phyloP scores from a whole-genome alignment of 257 asterid genomes.

The Fraxinus cuspidata region DNA sequence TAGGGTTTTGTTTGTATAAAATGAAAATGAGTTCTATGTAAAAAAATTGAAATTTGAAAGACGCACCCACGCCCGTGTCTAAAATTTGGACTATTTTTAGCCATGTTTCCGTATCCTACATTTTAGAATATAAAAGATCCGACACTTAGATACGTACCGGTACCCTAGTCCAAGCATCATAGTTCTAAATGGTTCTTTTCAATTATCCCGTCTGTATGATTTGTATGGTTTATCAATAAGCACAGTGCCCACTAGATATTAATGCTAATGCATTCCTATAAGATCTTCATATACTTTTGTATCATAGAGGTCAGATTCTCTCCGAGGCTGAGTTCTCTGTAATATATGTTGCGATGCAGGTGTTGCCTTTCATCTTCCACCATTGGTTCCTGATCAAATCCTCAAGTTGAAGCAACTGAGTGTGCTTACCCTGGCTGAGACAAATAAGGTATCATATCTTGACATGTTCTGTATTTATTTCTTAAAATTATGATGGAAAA shows the following conservation, averaged over 20 bases:
- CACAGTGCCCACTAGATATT: conserved; percentile 2
- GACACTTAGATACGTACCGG: too few species aligned
- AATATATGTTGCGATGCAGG: conserved; percentile 44
- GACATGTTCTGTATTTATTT: conserved; percentile 8
- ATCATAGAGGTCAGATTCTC: conserved; percentile 5
- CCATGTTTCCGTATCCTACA: too few species aligned
- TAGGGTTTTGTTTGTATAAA: too few species aligned
- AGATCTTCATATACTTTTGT: conserved; percentile 5
- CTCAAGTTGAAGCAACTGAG: conserved; percentile 96
- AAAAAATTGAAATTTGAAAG: too few species aligned
- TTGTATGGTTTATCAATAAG: neutral
- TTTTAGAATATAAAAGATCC: too few species aligned
- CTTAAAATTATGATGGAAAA: conserved; percentile 7
- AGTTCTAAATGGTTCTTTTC: neutral
- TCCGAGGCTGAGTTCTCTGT: conserved; percentile 8
- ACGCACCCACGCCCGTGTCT: too few species aligned
- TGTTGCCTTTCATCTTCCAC: conserved; percentile 62
- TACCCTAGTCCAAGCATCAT: too few species aligned
- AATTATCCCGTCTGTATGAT: conserved; percentile 10
- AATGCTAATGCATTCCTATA: conserved; percentile 5
- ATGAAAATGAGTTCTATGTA: too few species aligned
- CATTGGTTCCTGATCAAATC: conserved; percentile 74
- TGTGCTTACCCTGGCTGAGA: conserved; percentile 89
- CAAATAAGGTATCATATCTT: conserved; percentile 62
- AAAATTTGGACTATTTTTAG: too few species aligned